Evolutionary conservation across 1,284 basidiomycete species (phyloP), one percentile per base, ranked within the genome.

Genomic region (Meripilus lineatus): DNA sequence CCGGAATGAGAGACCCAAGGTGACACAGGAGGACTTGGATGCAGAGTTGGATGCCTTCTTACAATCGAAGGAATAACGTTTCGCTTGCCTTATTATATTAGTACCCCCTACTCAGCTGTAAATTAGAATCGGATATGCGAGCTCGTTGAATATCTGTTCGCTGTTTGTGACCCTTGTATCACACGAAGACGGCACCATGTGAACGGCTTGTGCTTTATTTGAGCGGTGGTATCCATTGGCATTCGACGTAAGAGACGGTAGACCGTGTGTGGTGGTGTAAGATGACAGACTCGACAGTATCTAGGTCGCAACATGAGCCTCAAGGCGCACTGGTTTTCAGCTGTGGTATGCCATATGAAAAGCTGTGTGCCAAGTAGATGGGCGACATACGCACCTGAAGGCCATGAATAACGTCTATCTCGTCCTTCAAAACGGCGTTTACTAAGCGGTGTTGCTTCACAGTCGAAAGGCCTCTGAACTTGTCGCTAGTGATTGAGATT

Each of bases 391-490:
- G 14, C 50, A 94, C 96, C 75, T 97, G 94, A 22, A 99, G 67
- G 1, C 95, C 95, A 63, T 99, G 95, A 50, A 98, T 95, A 18
- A 77, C 84, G 56, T 81, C 77, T 47, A 99, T 94, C 61, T 97
- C 93, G 55, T 88, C 73, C 67, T 95, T 94, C 51, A 99, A 68
- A 17, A 81, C 77, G 51, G 89, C 77, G 24, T 91, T 96, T 42
- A 99, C 93, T 35, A 98, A 69, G 50, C 84, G 80, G 67, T 99
- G 95, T 64, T 98, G 95, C 70, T 97, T 96, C 51, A 99, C 80
- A 26, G 83, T 89, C 0, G 89, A 67, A 26, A 98, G 65, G 13
- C 88, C 95, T 52, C 87, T 84, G 75, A 99, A 99, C 2, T 76
- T 76, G 15, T 81, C 68, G 46, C 90, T 93, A 3, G 87, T 80